These are phyloP conservation scores for Kalaharituber pfeilii DNA, from an alignment of 2,329 filamentous ascomycete species.

Conservation along the genomic window DNA sequence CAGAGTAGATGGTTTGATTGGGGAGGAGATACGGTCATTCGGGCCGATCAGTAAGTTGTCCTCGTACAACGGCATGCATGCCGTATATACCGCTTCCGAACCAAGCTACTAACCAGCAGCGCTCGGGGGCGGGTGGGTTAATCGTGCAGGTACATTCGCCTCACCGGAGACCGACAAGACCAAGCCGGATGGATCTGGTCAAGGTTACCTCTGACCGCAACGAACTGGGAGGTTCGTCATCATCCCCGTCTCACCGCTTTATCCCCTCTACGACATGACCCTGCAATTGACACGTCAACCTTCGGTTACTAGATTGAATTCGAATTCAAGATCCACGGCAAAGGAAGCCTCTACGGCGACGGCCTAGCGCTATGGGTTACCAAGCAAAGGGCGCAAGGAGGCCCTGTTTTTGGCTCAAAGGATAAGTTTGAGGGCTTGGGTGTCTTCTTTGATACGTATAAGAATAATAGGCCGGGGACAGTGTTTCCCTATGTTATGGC, in stretches of 20 bases:
- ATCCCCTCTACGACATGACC: background rate
- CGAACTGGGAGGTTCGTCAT: constrained; percentile 68
- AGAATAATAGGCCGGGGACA: constrained; percentile 91
- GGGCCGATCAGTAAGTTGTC: constrained; percentile 39
- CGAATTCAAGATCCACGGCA: constrained; percentile 84
- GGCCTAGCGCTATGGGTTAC: constrained; percentile 98
- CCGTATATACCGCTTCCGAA: too few relatives aligned
- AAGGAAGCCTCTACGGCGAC: constrained; percentile 81
- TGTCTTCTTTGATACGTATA: constrained; percentile 96
- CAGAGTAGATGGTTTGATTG: constrained; percentile 98
- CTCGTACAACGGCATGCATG: background rate
- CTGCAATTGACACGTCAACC: background rate
- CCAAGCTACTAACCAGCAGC: too few relatives aligned
- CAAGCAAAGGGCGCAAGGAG: constrained; percentile 65
- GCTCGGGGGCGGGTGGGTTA: too few relatives aligned
- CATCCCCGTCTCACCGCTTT: constrained; percentile 1
- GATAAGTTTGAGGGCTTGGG: constrained; percentile 89
- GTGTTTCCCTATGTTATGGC: constrained; percentile 98
- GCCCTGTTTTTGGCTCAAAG: constrained; percentile 70
- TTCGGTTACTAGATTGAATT: constrained; percentile 48
- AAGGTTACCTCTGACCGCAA: constrained; percentile 81
- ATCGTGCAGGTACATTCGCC: constrained; percentile 67
- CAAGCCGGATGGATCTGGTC: constrained; percentile 90
- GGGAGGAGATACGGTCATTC: constrained; percentile 73
- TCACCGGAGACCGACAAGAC: constrained; percentile 78